phyloP scores from a whole-genome alignment of 768 basidiomycete species.

The Peribolospora baueri region DNA sequence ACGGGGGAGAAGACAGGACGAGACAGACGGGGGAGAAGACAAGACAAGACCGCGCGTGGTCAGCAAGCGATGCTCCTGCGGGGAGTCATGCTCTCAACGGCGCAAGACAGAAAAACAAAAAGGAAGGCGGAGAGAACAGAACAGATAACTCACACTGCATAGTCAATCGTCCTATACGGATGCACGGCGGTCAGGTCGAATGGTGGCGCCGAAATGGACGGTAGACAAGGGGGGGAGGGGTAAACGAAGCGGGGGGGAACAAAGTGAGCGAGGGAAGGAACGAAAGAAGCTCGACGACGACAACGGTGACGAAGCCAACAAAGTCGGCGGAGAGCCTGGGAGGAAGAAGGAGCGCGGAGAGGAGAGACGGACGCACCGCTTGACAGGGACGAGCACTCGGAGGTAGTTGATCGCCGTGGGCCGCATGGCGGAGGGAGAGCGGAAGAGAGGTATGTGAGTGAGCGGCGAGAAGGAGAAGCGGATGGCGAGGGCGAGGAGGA shows the following conservation, averaged over 20 bases:
- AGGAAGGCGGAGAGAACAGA: not conserved
- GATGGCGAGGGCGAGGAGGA: no score
- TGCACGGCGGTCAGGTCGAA: not conserved
- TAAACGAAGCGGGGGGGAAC: not conserved
- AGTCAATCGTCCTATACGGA: conserved; percentile 60
- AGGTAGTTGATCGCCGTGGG: conserved; percentile 46
- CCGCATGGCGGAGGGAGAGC: conserved; percentile 29
- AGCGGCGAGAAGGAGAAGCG: not conserved
- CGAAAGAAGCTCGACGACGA: not conserved
- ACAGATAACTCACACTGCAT: conserved; percentile 36
- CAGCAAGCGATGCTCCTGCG: no score
- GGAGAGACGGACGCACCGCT: conserved; percentile 31
- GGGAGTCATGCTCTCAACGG: no score
- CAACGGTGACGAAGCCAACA: no score
- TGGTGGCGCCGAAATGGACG: no score
- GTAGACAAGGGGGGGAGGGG: no score
- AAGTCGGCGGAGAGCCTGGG: no score
- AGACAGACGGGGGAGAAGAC: no score
- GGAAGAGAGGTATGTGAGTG: not conserved
- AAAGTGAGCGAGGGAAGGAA: not conserved
- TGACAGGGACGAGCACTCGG: conserved; percentile 82
- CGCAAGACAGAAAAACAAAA: not conserved
- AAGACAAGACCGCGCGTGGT: no score
- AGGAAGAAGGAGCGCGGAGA: not conserved
- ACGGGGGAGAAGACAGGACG: no score